These are phyloP conservation scores for Eucalyptus lansdowneana DNA, from an alignment of 345 rosid species.

Conservation along the genomic window DNA sequence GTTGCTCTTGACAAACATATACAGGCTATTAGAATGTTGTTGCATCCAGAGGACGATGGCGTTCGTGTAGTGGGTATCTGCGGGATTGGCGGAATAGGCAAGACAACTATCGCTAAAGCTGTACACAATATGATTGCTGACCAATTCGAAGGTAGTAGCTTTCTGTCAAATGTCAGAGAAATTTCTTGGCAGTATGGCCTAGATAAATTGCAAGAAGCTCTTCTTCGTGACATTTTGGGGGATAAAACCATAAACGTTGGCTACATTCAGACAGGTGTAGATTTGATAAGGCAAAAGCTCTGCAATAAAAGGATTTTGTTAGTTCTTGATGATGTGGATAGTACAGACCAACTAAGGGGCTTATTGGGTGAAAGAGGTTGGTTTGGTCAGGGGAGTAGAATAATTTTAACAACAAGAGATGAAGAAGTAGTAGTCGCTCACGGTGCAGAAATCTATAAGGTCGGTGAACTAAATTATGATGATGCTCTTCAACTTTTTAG, in stretches of 20 bases:
- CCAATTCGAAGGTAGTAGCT: constrained; percentile 18
- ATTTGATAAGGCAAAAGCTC: background rate
- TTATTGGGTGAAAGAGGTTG: background rate
- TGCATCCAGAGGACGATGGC: background rate
- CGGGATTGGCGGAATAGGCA: background rate
- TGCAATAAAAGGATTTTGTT: background rate
- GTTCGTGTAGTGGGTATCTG: background rate
- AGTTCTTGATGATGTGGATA: constrained; percentile 14
- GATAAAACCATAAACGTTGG: background rate
- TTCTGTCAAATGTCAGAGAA: constrained; percentile 21
- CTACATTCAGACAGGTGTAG: background rate
- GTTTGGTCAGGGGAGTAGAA: constrained; percentile 2
- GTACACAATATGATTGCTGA: background rate
- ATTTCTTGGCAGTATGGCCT: background rate
- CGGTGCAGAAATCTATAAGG: background rate
- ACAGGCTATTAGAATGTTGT: background rate
- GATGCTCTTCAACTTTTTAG: constrained; percentile 3
- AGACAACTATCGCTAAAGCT: constrained; percentile 8
- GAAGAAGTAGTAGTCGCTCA: background rate
- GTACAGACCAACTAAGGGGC: background rate
- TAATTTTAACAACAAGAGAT: background rate
- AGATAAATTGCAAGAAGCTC: background rate
- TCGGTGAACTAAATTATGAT: background rate
- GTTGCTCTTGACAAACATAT: background rate
- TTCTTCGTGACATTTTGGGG: background rate